These are phyloP conservation scores for Tephrocybe sp. DNA, from an alignment of 768 basidiomycete genomes.

Conservation along the genomic window DNA sequence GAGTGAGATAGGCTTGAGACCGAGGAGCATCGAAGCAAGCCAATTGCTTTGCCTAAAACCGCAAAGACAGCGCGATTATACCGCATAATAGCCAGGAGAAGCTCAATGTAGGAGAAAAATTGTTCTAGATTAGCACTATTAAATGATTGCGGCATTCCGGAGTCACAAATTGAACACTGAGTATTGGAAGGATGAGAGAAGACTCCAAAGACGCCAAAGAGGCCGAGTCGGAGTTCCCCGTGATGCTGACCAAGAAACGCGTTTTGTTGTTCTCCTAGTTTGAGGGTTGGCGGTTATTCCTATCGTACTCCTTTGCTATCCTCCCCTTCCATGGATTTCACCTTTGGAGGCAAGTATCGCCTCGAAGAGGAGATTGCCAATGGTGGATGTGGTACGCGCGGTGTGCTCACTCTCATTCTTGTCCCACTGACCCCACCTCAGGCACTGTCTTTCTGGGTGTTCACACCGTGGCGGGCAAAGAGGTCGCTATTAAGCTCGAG, in stretches of 20 bases:
- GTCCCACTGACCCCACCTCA: conserved; percentile 26
- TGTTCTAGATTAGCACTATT: background rate
- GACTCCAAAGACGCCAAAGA: too few species aligned
- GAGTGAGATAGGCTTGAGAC: background rate
- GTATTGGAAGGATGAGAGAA: too few species aligned
- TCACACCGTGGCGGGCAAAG: conserved; percentile 79
- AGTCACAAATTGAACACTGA: too few species aligned
- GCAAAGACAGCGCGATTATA: background rate
- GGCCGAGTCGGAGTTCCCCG: conserved; percentile 10
- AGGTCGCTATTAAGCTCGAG: conserved; percentile 83
- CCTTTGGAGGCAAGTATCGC: conserved; percentile 75
- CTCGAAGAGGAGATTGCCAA: conserved; percentile 80
- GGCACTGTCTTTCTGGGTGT: conserved; percentile 79
- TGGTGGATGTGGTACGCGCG: conserved; percentile 68
- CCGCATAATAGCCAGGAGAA: background rate
- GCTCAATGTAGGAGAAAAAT: background rate
- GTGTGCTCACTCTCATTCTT: background rate
- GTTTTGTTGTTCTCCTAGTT: conserved; percentile 12
- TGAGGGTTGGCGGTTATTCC: background rate
- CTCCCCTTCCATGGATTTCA: conserved; percentile 31
- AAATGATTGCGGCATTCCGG: too few species aligned
- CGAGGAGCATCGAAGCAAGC: conserved; percentile 1
- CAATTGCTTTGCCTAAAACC: background rate
- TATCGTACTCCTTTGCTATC: background rate
- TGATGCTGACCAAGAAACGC: conserved; percentile 25